phyloP scores from a whole-genome alignment of 2,329 filamentous ascomycete species.

The Colletotrichum siamense region DNA sequence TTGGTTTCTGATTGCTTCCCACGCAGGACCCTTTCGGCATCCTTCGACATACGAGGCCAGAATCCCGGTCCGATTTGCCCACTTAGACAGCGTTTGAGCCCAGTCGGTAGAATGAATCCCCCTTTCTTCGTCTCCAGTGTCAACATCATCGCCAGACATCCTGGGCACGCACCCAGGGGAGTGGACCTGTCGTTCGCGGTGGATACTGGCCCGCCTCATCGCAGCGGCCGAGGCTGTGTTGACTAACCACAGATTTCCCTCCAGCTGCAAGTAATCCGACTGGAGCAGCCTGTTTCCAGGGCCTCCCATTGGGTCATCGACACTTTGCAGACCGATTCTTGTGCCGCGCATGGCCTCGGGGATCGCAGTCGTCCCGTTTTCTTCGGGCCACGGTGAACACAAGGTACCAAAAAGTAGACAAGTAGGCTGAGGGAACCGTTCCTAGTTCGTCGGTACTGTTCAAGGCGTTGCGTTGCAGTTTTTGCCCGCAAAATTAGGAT shows the following conservation, averaged over 20 bases:
- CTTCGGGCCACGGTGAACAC: neutral
- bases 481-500: constrained; percentile 5
- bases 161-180: neutral
- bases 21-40: neutral
- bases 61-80: neutral
- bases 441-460: neutral
- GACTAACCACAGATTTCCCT: neutral
- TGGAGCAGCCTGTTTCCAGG: neutral
- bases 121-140: neutral
- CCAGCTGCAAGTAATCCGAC: neutral
- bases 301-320: neutral
- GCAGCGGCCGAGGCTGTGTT: neutral
- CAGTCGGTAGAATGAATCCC: neutral
- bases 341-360: neutral
- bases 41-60: neutral
- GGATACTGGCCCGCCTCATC: neutral
- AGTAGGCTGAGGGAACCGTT: neutral
- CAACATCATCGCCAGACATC: neutral
- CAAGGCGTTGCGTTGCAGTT: neutral
- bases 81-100: neutral
- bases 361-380: neutral
- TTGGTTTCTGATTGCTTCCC: neutral
- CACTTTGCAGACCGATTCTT: neutral
- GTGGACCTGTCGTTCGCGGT: neutral
- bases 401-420: neutral